phyloP scores from a whole-genome alignment of 2,329 filamentous ascomycete genomes.

The Pyrenophora graminea region DNA sequence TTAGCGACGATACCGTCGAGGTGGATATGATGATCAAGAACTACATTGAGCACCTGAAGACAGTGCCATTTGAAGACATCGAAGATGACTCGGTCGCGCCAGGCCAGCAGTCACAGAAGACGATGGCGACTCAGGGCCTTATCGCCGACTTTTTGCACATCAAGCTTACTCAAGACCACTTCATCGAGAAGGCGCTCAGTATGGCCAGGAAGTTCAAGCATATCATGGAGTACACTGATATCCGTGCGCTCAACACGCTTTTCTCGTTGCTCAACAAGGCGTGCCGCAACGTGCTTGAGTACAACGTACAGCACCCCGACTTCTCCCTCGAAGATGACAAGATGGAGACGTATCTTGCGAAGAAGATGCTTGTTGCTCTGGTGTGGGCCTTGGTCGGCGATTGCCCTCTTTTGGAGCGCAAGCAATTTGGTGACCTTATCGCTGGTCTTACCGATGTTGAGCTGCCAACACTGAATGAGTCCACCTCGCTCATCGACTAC shows the following conservation, averaged over 20 bases:
- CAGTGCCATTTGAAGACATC: constrained; percentile 87
- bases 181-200: constrained; percentile 76
- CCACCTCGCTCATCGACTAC: constrained; percentile 90
- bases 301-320: constrained; percentile 91
- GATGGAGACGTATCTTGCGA: constrained; percentile 84
- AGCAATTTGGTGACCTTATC: constrained; percentile 84
- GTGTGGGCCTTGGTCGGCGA: constrained; percentile 97
- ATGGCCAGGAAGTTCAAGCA: constrained; percentile 81
- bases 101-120: constrained; percentile 60
- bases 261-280: constrained; percentile 96
- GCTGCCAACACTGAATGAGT: constrained; percentile 75
- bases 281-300: constrained; percentile 89
- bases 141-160: constrained; percentile 78
- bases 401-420: constrained; percentile 85
- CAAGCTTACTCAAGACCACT: constrained; percentile 76
- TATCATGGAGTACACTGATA: constrained; percentile 97
- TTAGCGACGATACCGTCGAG: constrained; percentile 96
- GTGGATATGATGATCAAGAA: constrained; percentile 90
- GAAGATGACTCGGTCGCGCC: constrained; percentile 83
- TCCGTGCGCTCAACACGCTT: constrained; percentile 86
- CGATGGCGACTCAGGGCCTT: constrained; percentile 75
- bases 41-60: constrained; percentile 82
- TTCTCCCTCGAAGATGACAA: constrained; percentile 91
- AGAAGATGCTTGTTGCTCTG: constrained; percentile 88
- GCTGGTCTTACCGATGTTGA: constrained; percentile 83